These are phyloP conservation scores for Cystoderma amianthinum DNA, from an alignment of 768 basidiomycete species.

Conservation along the genomic window DNA sequence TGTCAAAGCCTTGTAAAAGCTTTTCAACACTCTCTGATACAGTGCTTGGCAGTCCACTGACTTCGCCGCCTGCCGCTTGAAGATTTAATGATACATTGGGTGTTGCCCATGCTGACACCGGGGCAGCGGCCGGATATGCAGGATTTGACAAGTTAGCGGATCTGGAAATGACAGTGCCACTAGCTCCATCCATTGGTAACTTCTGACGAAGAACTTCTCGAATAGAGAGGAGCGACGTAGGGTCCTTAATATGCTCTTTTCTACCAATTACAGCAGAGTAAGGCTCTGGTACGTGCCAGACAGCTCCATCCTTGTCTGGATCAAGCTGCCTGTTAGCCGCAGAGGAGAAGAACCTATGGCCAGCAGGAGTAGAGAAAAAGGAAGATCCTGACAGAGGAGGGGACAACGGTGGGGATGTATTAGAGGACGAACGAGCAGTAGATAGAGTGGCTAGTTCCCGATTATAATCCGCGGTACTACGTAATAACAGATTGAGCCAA, in stretches of 20 bases:
- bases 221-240: constrained; percentile 47
- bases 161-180: constrained; percentile 7
- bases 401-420: constrained; percentile 14
- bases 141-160: constrained; percentile 9
- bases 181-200: constrained; percentile 24
- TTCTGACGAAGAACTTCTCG: constrained; percentile 58
- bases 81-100: constrained; percentile 50
- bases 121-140: constrained; percentile 10
- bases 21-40: constrained; percentile 30
- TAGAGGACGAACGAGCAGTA: constrained; percentile 15
- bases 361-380: constrained; percentile 38
- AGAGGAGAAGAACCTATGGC: constrained; percentile 43
- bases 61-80: constrained; percentile 43
- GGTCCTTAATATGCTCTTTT: constrained; percentile 59
- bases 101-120: constrained; percentile 45
- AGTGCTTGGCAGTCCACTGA: constrained; percentile 27
- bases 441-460: constrained; percentile 36
- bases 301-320: constrained; percentile 49
- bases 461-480: constrained; percentile 56
- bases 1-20: constrained; percentile 38
- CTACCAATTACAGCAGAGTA: constrained; percentile 55
- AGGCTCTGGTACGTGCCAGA: constrained; percentile 57
- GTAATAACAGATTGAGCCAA: too few species aligned
- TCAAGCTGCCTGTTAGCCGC: constrained; percentile 37
- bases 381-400: constrained; percentile 29